These are phyloP conservation scores for Pythium phragmiticola DNA, from an alignment of 352 stramenopile species.

Conservation along the genomic window DNA sequence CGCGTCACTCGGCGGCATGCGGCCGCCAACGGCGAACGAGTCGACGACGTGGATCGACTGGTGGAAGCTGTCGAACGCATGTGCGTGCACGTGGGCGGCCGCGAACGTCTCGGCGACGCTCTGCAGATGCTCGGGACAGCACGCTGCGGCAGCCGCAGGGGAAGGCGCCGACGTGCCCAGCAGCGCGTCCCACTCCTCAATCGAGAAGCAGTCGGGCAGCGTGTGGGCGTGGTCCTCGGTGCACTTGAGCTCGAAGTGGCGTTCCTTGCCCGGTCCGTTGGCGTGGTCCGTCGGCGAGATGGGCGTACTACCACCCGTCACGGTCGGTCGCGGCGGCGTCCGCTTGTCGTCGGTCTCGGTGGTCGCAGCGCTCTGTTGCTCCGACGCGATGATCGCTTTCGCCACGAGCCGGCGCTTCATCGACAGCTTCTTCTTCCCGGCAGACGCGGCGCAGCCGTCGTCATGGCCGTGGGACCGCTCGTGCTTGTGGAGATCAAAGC, in stretches of 20 bases:
- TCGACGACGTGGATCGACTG: background rate
- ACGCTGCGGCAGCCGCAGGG: slow-evolving; percentile 15
- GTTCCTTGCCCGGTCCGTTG: slow-evolving; percentile 20
- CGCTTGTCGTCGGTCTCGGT: slow-evolving; percentile 3
- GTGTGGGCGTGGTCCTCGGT: slow-evolving; percentile 59
- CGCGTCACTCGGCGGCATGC: background rate
- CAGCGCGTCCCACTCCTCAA: slow-evolving; percentile 41
- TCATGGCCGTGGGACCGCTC: slow-evolving; percentile 17
- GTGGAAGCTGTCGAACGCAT: slow-evolving; percentile 7
- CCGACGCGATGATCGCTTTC: background rate
- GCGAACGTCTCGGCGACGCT: slow-evolving; percentile 17
- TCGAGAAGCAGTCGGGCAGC: slow-evolving; percentile 46
- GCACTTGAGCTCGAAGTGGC: slow-evolving; percentile 55
- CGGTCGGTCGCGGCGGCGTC: background rate
- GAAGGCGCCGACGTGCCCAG: slow-evolving; percentile 14
- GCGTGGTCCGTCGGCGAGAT: slow-evolving; percentile 26
- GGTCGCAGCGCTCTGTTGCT: background rate
- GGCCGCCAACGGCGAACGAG: slow-evolving; percentile 1
- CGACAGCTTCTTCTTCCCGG: slow-evolving; percentile 1
- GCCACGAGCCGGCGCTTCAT: slow-evolving; percentile 23
- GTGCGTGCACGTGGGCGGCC: slow-evolving; percentile 1
- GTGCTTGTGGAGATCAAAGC: slow-evolving; percentile 53
- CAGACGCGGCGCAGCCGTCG: no score
- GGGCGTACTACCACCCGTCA: background rate
- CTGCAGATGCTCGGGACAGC: slow-evolving; percentile 23